Percentiles rank a stretch among this genome's conserved stretches.
These are phyloP conservation scores for Colletotrichum tanaceti DNA, from an alignment of 2,329 filamentous ascomycete species.

Conservation along the genomic window DNA sequence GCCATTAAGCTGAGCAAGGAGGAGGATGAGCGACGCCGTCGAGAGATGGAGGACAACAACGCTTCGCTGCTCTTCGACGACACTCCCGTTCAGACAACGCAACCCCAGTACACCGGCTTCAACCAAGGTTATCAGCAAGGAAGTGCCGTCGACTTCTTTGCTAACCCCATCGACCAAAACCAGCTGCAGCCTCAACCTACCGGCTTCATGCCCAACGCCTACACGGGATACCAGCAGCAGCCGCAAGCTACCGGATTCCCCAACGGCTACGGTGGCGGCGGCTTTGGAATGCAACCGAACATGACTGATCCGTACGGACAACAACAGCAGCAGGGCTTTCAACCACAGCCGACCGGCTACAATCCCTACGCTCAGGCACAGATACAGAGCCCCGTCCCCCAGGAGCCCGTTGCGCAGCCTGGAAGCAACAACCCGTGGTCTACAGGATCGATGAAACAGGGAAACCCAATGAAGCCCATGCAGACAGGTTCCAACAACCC, in stretches of 20 bases:
- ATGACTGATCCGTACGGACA: conserved; percentile 77
- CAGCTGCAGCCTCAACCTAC: conserved; percentile 84
- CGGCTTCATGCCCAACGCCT: conserved; percentile 71
- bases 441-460: conserved; percentile 66
- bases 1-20: conserved; percentile 95
- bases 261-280: conserved; percentile 73
- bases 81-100: conserved; percentile 61
- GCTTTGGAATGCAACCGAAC: conserved; percentile 74
- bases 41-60: conserved; percentile 88
- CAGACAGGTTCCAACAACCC: conserved; percentile 98
- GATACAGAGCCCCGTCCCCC: conserved; percentile 55
- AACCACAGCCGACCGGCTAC: conserved; percentile 64
- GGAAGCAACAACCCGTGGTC: conserved; percentile 98
- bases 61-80: conserved; percentile 91
- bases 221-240: conserved; percentile 59
- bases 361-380: conserved; percentile 64
- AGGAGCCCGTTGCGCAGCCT: conserved; percentile 74
- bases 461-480: conserved; percentile 77
- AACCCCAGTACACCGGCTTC: conserved; percentile 86
- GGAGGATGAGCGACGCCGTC: conserved; percentile 89
- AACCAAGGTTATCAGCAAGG: conserved; percentile 99
- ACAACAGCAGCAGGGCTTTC: conserved; percentile 62
- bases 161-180: conserved; percentile 87
- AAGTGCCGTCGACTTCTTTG: conserved; percentile 95
- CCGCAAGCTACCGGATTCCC: conserved; percentile 62